Conservation (phyloP, 1,139 yeast genomes). For the Tardiomyces digboiensis region DNA sequence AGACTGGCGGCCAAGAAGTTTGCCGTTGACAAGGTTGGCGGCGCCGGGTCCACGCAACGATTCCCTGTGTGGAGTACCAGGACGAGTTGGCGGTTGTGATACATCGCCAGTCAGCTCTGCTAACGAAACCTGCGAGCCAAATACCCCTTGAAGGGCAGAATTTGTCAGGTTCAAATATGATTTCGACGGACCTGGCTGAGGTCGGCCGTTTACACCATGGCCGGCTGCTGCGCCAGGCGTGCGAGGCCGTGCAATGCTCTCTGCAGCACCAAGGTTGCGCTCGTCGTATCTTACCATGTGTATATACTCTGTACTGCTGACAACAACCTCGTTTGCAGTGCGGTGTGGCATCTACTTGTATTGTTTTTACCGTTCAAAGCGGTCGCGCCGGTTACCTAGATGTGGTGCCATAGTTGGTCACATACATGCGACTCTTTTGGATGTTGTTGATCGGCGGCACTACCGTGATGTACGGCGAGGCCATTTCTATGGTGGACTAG, state of each 20-base stretch:
- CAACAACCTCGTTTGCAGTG: background rate
- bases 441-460: no score
- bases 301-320: background rate
- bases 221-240: background rate
- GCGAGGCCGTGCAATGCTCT: no score
- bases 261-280: no score
- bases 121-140: constrained; percentile 29
- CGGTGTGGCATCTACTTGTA: background rate
- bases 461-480: no score
- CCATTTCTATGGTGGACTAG: no score
- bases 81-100: constrained; percentile 3
- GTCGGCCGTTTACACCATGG: background rate
- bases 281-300: background rate
- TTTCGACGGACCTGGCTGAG: background rate
- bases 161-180: background rate
- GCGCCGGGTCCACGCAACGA: constrained; percentile 3
- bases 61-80: constrained; percentile 8
- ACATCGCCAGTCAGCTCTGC: constrained; percentile 30
- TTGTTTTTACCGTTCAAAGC: no score
- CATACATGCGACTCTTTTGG: no score
- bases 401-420: no score
- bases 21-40: constrained; percentile 1
- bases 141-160: constrained; percentile 25
- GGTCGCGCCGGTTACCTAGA: no score
- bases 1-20: constrained; percentile 1